Evolutionary conservation across 768 basidiomycete genomes (phyloP).

Genomic region (Termitomyces eurrhizus): DNA sequence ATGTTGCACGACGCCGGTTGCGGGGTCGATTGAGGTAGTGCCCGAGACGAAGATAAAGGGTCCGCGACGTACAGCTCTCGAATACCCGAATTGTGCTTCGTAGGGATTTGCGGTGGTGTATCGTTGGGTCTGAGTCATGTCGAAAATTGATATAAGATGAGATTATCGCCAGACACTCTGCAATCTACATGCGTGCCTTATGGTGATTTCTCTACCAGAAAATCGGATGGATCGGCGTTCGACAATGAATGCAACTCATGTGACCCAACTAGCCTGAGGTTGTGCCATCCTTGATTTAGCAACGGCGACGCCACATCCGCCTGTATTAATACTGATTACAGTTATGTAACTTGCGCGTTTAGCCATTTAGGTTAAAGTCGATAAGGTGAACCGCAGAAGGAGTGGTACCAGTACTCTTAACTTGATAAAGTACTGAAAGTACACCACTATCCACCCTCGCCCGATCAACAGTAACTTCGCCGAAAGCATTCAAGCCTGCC

Average conservation of each 20-base stretch:
- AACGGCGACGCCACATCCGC: not conserved
- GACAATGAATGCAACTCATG: not conserved
- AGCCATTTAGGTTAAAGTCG: constrained; percentile 38
- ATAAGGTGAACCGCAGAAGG: constrained; percentile 38
- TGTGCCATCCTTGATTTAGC: not conserved
- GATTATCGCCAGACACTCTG: not conserved
- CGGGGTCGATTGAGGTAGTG: constrained; percentile 44
- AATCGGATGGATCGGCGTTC: not conserved
- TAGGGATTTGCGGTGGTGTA: constrained; percentile 43
- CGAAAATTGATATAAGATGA: not conserved
- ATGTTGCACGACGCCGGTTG: constrained; percentile 34
- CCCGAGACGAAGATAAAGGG: constrained; percentile 52
- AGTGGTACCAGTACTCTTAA: constrained; percentile 36
- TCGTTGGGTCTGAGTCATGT: constrained; percentile 14
- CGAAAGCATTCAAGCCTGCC: constrained; percentile 37
- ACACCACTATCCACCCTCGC: constrained; percentile 33
- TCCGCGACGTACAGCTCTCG: constrained; percentile 47
- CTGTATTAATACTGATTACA: not conserved
- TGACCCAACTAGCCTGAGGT: not conserved
- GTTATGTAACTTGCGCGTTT: not conserved
- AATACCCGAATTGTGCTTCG: constrained; percentile 48
- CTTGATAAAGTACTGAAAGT: constrained; percentile 40
- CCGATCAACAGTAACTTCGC: constrained; percentile 43
- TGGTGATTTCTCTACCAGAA: not conserved
- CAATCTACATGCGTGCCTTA: not conserved